Conservation (phyloP, 441 rosid species). For the Corymbia citriodora region DNA sequence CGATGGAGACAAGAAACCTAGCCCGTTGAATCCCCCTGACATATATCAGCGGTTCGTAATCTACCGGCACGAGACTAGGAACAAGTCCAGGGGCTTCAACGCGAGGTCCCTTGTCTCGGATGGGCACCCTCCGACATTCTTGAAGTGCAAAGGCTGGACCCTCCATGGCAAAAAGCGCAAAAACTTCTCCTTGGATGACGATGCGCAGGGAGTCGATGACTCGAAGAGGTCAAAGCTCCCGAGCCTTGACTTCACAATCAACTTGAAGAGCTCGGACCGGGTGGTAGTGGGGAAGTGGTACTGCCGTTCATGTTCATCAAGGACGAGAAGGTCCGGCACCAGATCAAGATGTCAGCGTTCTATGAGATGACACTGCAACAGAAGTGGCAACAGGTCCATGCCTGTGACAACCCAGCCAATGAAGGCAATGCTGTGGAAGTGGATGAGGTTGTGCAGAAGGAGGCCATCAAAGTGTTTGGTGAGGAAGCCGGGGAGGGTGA, state of each 20-base stretch:
- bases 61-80: not conserved
- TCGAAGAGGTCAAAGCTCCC: conserved; percentile 32
- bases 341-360: conserved; percentile 23
- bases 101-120: conserved; percentile 38
- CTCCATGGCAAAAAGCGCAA: conserved; percentile 17
- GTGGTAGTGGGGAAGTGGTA: conserved; percentile 56
- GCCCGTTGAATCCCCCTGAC: conserved; percentile 22
- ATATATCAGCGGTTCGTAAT: conserved; percentile 45
- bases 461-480: conserved; percentile 22
- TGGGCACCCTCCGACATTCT: conserved; percentile 42
- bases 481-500: not conserved
- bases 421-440: conserved; percentile 13
- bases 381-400: conserved; percentile 37
- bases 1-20: conserved; percentile 26
- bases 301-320: conserved; percentile 49
- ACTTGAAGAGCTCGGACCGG: conserved; percentile 1
- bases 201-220: conserved; percentile 42
- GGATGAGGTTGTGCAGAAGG: conserved; percentile 20
- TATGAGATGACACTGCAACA: conserved; percentile 48
- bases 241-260: conserved; percentile 13
- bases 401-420: conserved; percentile 2
- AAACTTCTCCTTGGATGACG: conserved; percentile 17
- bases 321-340: conserved; percentile 26
- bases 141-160: conserved; percentile 40
- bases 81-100: conserved; percentile 4